Conservation (phyloP, 805 yeast species). For the Yamadazyma nakazawae region DNA sequence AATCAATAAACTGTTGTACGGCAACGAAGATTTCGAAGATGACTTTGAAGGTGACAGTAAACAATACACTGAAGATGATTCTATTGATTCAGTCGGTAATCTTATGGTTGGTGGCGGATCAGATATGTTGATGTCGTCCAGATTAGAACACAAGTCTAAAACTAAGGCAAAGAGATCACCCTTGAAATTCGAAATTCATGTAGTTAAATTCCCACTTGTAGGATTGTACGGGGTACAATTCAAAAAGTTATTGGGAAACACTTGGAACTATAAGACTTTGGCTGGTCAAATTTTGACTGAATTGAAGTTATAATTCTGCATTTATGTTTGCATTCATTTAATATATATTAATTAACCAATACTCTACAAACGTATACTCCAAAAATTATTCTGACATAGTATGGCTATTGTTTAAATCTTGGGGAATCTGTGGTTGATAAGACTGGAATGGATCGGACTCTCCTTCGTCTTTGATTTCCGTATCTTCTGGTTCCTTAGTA, state of each 20-base stretch:
- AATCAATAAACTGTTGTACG: slow-evolving; percentile 26
- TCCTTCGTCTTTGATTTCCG: no score
- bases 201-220: slow-evolving; percentile 87
- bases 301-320: slow-evolving; percentile 39
- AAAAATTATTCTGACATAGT: neutral
- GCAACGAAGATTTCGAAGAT: slow-evolving; percentile 28
- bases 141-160: slow-evolving; percentile 47
- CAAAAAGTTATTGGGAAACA: slow-evolving; percentile 88
- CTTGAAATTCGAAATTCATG: slow-evolving; percentile 82
- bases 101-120: slow-evolving; percentile 46
- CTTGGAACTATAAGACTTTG: slow-evolving; percentile 90
- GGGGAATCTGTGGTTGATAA: neutral
- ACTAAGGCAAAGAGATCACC: slow-evolving; percentile 41
- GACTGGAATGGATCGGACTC: no score
- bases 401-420: neutral
- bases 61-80: slow-evolving; percentile 50
- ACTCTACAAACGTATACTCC: neutral
- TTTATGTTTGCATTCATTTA: neutral
- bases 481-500: no score
- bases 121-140: slow-evolving; percentile 60
- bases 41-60: slow-evolving; percentile 25
- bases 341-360: slow-evolving; percentile 1
- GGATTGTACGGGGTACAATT: slow-evolving; percentile 92
- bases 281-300: slow-evolving; percentile 81
- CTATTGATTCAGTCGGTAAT: slow-evolving; percentile 55